phyloP scores from a whole-genome alignment of 257 asterid species.

The Voacanga thouarsii region DNA sequence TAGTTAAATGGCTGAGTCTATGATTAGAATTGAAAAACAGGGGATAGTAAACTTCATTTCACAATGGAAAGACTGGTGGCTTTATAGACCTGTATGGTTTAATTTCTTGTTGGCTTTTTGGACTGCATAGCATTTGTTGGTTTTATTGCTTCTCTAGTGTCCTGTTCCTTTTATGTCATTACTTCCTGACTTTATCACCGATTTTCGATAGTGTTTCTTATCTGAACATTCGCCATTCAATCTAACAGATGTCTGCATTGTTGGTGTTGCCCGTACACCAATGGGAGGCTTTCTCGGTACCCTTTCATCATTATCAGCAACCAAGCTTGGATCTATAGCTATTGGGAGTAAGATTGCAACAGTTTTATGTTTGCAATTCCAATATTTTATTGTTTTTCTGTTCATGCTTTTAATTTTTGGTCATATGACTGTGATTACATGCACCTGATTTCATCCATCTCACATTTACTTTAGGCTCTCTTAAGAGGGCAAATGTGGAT shows the following conservation, averaged over 20 bases:
- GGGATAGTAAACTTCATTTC: not conserved
- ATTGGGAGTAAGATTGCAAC: slow-evolving; percentile 62
- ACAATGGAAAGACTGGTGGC: not conserved
- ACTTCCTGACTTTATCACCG: not conserved
- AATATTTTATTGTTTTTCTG: slow-evolving; percentile 8
- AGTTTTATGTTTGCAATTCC: not conserved
- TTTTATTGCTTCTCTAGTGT: not conserved
- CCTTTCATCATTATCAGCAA: slow-evolving; percentile 87
- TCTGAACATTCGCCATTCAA: slow-evolving; percentile 3
- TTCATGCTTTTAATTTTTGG: not conserved
- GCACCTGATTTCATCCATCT: slow-evolving; percentile 8
- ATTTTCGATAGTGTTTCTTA: not conserved
- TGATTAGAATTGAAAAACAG: slow-evolving; percentile 1
- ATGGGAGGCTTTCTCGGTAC: slow-evolving; percentile 94
- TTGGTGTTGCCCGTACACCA: slow-evolving; percentile 96
- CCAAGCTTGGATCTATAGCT: slow-evolving; percentile 93
- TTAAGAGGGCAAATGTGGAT: slow-evolving; percentile 82
- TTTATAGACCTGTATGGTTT: not conserved
- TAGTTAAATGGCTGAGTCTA: not conserved
- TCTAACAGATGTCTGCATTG: slow-evolving; percentile 86
- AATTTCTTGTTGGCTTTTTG: too few species aligned
- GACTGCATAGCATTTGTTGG: not conserved
- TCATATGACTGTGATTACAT: slow-evolving; percentile 4
- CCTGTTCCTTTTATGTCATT: not conserved
- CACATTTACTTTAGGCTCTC: slow-evolving; percentile 61